Evolutionary conservation across 805 yeast genomes (phyloP).

Genomic region (Barnettozyma populi): DNA sequence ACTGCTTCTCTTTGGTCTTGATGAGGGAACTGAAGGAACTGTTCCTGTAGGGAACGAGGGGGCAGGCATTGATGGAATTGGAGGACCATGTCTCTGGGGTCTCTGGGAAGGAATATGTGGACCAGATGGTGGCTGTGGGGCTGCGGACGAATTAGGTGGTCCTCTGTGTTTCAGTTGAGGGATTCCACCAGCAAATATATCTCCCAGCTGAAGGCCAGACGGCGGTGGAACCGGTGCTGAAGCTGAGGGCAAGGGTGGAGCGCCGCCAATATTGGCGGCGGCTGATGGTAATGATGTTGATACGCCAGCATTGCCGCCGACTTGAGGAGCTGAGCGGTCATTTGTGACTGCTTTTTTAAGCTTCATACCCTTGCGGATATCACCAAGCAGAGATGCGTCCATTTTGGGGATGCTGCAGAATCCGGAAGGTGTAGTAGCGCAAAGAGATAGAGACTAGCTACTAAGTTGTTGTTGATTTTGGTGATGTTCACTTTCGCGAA

Average conservation of each 20-base stretch:
- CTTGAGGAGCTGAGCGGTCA: constrained; percentile 59
- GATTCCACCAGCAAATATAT: constrained; percentile 23
- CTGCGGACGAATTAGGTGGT: constrained; percentile 17
- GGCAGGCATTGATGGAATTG: not conserved
- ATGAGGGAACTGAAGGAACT: not conserved
- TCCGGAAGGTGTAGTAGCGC: constrained; percentile 21
- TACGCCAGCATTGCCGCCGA: constrained; percentile 24
- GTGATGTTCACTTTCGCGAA: not conserved
- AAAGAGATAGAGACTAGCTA: constrained; percentile 34
- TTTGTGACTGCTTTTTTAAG: constrained; percentile 61
- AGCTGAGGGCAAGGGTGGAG: constrained; percentile 20
- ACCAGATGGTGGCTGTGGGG: constrained; percentile 28
- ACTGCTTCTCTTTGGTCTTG: not conserved
- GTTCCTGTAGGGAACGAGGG: too few relatives aligned
- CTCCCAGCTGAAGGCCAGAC: constrained; percentile 20
- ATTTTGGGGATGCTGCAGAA: constrained; percentile 38
- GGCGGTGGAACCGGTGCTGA: constrained; percentile 14
- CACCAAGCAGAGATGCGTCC: constrained; percentile 60
- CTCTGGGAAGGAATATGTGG: constrained; percentile 24
- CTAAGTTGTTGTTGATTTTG: constrained; percentile 6
- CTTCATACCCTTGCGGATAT: constrained; percentile 65
- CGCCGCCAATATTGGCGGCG: constrained; percentile 10
- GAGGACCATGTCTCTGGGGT: constrained; percentile 16
- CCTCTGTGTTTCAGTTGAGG: constrained; percentile 21
- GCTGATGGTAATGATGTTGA: constrained; percentile 6